A percentile compares a stretch with the other conserved stretches of the same genome.
Evolutionary conservation across 441 rosid species (phyloP).

Genomic region (Adansonia madagascariensis): DNA sequence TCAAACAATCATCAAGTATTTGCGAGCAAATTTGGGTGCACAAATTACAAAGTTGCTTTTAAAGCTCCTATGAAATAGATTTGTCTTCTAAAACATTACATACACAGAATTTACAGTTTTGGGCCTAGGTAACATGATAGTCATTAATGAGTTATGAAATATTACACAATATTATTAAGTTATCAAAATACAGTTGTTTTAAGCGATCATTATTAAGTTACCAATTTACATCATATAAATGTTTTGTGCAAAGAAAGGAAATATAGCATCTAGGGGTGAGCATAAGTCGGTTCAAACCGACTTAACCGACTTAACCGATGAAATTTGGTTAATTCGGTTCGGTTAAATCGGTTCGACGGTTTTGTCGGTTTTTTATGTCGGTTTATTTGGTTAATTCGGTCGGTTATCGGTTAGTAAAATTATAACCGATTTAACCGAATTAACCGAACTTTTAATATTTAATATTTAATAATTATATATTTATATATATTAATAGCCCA

Average conservation of each 20-base stretch:
- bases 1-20: constrained; percentile 18
- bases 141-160: background rate
- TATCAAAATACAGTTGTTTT: constrained; percentile 2
- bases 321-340: no score
- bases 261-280: background rate
- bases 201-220: background rate
- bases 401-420: no score
- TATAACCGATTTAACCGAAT: no score
- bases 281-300: no score
- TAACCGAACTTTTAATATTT: no score
- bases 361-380: no score
- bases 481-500: no score
- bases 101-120: background rate
- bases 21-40: background rate
- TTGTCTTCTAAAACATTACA: background rate
- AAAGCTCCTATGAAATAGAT: background rate
- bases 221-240: background rate
- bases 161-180: background rate
- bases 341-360: no score
- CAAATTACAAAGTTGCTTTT: background rate
- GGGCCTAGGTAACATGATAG: background rate
- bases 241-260: background rate
- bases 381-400: no score
- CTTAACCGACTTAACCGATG: no score
- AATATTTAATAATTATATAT: no score